Percentiles rank a stretch among this genome's conserved stretches.
These are phyloP conservation scores for Pluteus cervinus DNA, from an alignment of 768 basidiomycete species.

Conservation along the genomic window DNA sequence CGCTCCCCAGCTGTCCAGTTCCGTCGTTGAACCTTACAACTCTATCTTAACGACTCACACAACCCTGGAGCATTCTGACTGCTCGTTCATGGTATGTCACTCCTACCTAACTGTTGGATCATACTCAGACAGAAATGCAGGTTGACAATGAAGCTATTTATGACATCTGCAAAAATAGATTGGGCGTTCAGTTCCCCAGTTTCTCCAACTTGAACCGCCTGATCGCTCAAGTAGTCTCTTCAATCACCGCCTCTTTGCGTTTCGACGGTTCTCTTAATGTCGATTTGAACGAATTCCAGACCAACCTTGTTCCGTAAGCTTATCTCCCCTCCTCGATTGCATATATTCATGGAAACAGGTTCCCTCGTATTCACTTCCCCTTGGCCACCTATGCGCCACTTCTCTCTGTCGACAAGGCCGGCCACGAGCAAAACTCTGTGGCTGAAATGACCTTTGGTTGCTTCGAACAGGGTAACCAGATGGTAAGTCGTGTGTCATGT, in stretches of 20 bases:
- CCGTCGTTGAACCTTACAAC: conserved; percentile 99
- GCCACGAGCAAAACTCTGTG: conserved; percentile 95
- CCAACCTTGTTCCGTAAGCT: conserved; percentile 94
- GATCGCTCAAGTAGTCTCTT: conserved; percentile 98
- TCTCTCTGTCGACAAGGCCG: conserved; percentile 91
- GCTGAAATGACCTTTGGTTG: conserved; percentile 98
- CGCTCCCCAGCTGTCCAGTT: conserved; percentile 89
- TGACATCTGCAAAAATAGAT: conserved; percentile 97
- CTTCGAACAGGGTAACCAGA: conserved; percentile 95
- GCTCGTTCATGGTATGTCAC: conserved; percentile 89
- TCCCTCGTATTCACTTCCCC: conserved; percentile 99
- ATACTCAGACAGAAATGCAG: conserved; percentile 26
- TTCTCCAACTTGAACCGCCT: conserved; percentile 93
- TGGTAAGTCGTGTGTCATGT: too few species aligned
- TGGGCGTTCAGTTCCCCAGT: conserved; percentile 79
- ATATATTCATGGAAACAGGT: conserved; percentile 37
- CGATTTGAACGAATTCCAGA: conserved; percentile 98
- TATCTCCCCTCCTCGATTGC: not conserved
- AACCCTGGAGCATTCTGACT: conserved; percentile 99
- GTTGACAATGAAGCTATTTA: conserved; percentile 99
- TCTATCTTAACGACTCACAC: conserved; percentile 97
- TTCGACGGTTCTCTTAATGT: conserved; percentile 98
- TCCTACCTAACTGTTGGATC: conserved; percentile 1
- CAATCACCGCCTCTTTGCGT: conserved; percentile 92
- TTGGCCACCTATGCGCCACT: conserved; percentile 94